Percentiles rank a stretch among this genome's conserved stretches.
Evolutionary conservation across 1,139 yeast genomes (phyloP).

Genomic region (Yamadazyma sp.): DNA sequence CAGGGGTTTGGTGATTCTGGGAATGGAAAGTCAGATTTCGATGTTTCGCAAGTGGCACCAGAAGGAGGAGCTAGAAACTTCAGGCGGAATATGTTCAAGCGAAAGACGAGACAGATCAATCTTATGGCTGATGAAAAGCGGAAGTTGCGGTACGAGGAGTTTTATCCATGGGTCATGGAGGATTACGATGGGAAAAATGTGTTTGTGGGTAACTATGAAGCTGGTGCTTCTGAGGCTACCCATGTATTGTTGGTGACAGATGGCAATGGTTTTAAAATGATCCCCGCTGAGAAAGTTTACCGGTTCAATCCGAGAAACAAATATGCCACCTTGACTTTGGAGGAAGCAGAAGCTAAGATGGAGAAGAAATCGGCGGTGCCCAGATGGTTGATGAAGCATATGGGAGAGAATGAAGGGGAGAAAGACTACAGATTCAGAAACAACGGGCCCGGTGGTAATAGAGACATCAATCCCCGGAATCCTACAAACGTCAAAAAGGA

Average conservation of each 20-base stretch:
- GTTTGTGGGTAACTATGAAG: slow-evolving; percentile 95
- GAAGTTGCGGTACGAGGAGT: slow-evolving; percentile 87
- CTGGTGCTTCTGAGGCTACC: slow-evolving; percentile 78
- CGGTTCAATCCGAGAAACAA: slow-evolving; percentile 90
- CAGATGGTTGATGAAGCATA: slow-evolving; percentile 94
- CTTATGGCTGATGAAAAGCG: slow-evolving; percentile 80
- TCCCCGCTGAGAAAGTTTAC: slow-evolving; percentile 93
- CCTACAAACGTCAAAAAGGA: slow-evolving; percentile 13
- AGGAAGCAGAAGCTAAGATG: slow-evolving; percentile 96
- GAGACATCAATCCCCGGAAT: slow-evolving; percentile 11
- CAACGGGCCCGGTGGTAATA: slow-evolving; percentile 19
- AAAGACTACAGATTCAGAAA: slow-evolving; percentile 50
- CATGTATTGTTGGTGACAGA: slow-evolving; percentile 86
- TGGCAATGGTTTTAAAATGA: slow-evolving; percentile 85
- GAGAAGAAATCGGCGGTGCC: slow-evolving; percentile 78
- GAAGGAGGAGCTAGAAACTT: slow-evolving; percentile 86
- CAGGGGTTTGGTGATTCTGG: slow-evolving; percentile 12
- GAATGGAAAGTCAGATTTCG: slow-evolving; percentile 30
- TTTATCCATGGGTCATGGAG: slow-evolving; percentile 96
- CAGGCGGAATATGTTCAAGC: slow-evolving; percentile 62
- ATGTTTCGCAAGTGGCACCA: slow-evolving; percentile 79
- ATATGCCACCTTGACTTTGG: slow-evolving; percentile 89
- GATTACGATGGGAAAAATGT: slow-evolving; percentile 94
- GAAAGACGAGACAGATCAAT: slow-evolving; percentile 82
- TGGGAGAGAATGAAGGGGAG: slow-evolving; percentile 57